Evolutionary conservation across 2,329 filamentous ascomycete genomes (phyloP).

Genomic region (Nemania sp.): DNA sequence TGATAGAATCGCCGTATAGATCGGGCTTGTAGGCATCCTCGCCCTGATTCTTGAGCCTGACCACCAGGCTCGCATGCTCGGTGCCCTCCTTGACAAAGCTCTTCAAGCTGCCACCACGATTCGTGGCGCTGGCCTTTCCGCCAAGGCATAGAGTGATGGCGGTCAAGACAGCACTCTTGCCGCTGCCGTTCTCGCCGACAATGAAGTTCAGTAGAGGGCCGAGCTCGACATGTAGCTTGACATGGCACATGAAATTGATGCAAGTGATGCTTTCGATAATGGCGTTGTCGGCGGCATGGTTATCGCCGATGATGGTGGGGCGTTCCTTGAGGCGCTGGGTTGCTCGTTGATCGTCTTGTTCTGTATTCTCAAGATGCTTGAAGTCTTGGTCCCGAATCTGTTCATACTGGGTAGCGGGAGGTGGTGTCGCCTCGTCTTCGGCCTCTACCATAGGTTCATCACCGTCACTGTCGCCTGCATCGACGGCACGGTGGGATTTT

Average conservation of each 20-base stretch:
- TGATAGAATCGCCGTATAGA: conserved; percentile 84
- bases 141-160: conserved; percentile 95
- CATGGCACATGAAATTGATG: conserved; percentile 97
- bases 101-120: conserved; percentile 89
- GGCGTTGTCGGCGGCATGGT: conserved; percentile 82
- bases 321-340: conserved; percentile 72
- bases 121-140: conserved; percentile 91
- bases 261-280: conserved; percentile 90
- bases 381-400: conserved; percentile 70
- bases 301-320: conserved; percentile 67
- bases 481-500: conserved; percentile 28
- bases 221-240: conserved; percentile 82
- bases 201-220: conserved; percentile 98
- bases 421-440: conserved; percentile 49
- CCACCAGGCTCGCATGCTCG: conserved; percentile 79
- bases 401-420: conserved; percentile 71
- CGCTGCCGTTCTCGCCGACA: conserved; percentile 96
- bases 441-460: conserved; percentile 45
- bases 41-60: conserved; percentile 92
- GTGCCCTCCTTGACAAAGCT: conserved; percentile 90
- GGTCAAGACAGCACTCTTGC: conserved; percentile 95
- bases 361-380: conserved; percentile 66
- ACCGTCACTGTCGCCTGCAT: conserved; percentile 51
- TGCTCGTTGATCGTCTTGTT: conserved; percentile 71
- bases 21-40: conserved; percentile 85